phyloP scores from a whole-genome alignment of 805 yeast genomes.

The Metschnikowia lochheadii region DNA sequence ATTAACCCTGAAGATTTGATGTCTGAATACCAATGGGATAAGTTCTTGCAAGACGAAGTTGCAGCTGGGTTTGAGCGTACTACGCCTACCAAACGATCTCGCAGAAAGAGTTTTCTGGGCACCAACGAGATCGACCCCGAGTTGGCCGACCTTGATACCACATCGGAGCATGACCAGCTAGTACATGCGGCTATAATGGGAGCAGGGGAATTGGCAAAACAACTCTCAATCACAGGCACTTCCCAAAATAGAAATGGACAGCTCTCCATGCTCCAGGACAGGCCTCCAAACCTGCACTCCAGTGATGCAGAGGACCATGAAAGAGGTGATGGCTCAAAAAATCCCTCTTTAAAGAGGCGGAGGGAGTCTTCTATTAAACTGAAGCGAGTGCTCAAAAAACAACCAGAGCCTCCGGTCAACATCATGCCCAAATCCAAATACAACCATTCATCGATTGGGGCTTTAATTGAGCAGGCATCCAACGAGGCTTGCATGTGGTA shows the following conservation, averaged over 20 bases:
- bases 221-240: slow-evolving; percentile 20
- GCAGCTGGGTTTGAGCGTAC: slow-evolving; percentile 17
- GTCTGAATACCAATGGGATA: slow-evolving; percentile 50
- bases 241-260: slow-evolving; percentile 3
- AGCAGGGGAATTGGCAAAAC: slow-evolving; percentile 58
- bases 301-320: background rate
- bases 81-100: slow-evolving; percentile 9
- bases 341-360: slow-evolving; percentile 10
- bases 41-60: slow-evolving; percentile 25
- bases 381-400: slow-evolving; percentile 11
- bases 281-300: slow-evolving; percentile 1
- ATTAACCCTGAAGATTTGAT: slow-evolving; percentile 39
- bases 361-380: background rate
- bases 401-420: slow-evolving; percentile 1
- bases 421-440: slow-evolving; percentile 19
- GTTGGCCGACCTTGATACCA: slow-evolving; percentile 29
- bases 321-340: background rate
- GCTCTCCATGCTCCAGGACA: slow-evolving; percentile 2
- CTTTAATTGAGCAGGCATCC: slow-evolving; percentile 34
- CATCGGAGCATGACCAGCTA: slow-evolving; percentile 56
- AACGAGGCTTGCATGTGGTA: slow-evolving; percentile 35
- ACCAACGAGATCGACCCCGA: slow-evolving; percentile 36
- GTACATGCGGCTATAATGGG: slow-evolving; percentile 70
- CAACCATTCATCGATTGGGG: slow-evolving; percentile 27
- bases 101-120: slow-evolving; percentile 8